Evolutionary conservation across 2,329 filamentous ascomycete genomes (phyloP), one percentile per base, ranked within the genome.

Genomic region (Colletotrichum abscissum): DNA sequence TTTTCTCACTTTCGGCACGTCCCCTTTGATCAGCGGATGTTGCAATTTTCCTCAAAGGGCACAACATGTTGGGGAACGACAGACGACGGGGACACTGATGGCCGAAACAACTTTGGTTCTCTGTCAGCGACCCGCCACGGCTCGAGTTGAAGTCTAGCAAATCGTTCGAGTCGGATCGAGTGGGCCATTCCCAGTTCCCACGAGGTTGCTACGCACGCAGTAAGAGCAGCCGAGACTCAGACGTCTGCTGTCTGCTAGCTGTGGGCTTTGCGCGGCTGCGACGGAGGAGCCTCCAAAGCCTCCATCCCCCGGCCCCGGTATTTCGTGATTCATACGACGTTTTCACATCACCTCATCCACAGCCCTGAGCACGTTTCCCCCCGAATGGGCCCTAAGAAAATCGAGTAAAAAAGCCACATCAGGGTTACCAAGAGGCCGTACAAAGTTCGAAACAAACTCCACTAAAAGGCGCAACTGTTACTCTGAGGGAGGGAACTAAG

Each of bases 291-390:
- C 19, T 49, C 42, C 42, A 19, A 46, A 46, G 42, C 42, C 42
- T 46, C 42, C 42, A n/a, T 4, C 42, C 42, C 42, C 42, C 19
- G 38, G 69, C 52, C 59, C 63, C 63, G 42, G 38, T 67, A 22
- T 60, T 67, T 38, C 28, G 63, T 74, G 54, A 57, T 68, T 49
- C 33, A 58, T 49, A 60, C 30, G 35, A 33, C 67, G 14, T 22
- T 54, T 8, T 46, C 38, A 26, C 64, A 68, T 75, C 73, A 70
- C 71, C 63, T 70, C 71, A 75, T 74, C 71, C 73, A 75, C 71
- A 67, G 46, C 54, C 63, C 24, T 58, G 71, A 71, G 70, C 71
- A 74, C 73, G 73, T 75, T 75, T 73, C 58, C 64, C 62, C 62
- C 64, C 58, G 63, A 59, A 72, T 58, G 63, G 63, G 33, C 22